Percentiles rank a stretch among this genome's conserved stretches.
phyloP scores from a whole-genome alignment of 345 rosid species.

The Physaria fendleri region DNA sequence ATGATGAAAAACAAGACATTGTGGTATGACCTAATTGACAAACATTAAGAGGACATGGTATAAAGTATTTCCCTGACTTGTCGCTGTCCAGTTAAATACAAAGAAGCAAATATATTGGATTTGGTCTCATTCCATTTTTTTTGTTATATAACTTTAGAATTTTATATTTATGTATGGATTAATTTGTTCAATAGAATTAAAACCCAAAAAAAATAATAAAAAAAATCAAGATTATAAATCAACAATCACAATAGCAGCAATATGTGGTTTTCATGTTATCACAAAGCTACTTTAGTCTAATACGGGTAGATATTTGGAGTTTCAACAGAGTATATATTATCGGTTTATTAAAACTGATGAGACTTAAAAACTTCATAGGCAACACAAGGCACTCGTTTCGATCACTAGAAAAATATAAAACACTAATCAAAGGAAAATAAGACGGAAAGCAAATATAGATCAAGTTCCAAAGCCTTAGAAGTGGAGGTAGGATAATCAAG shows the following conservation, averaged over 20 bases:
- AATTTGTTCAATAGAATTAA: not conserved
- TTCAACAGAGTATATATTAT: not conserved
- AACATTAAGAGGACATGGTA: slow-evolving; percentile 14
- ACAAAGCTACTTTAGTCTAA: too few species aligned
- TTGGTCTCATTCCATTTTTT: not conserved
- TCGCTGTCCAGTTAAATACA: not conserved
- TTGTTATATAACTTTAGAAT: not conserved
- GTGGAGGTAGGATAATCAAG: not conserved
- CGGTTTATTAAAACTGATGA: not conserved
- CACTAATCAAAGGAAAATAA: not conserved
- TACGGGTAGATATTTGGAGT: too few species aligned
- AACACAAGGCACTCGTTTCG: not conserved
- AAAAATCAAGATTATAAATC: not conserved
- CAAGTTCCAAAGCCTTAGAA: slow-evolving; percentile 15
- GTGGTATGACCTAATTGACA: slow-evolving; percentile 4
- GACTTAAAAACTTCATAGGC: not conserved
- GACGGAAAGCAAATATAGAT: slow-evolving; percentile 15
- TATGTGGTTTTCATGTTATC: not conserved
- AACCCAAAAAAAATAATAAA: too few species aligned
- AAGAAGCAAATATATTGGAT: not conserved
- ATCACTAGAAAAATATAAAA: not conserved
- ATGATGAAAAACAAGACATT: slow-evolving; percentile 16
- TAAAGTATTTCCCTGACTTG: slow-evolving; percentile 1
- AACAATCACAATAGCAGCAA: not conserved
- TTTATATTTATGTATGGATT: not conserved